Evolutionary conservation across 169 alveolate genomes (phyloP), one percentile per base, ranked within the genome.

Genomic region (Plasmodium sp.): DNA sequence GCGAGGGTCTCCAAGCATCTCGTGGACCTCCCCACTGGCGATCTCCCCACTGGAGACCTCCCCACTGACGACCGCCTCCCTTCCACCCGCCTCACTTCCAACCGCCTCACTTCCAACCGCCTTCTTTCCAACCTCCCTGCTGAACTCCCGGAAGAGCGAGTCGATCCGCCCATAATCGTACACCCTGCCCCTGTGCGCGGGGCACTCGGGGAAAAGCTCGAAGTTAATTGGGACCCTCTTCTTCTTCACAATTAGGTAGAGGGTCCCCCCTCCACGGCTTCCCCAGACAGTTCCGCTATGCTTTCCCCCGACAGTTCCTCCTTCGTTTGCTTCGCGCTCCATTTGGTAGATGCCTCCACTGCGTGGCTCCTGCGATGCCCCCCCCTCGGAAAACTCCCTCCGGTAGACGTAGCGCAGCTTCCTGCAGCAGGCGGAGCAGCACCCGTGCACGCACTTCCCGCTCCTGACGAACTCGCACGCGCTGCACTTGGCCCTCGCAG

Each of bases 341-440:
- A n/a, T 34, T 34, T 75, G 48, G 58, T 75, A 36, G 5, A 75
- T 18, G 56, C n/a, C 31, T 10, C 34, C 22, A 34, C 48, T 75
- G 10, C 14, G 10, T 36, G 39, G 31, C 82, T 73, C 31, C 82
- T 75, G 48, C 7, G 56, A 45, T 33, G 39, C 2, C n/a, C 3
- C 45, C 14, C 45, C 71, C 39, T 75, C 6, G 54, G 27, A 5
- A 9, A 14, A 43, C 7, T 80, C 84, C 4, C 73, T 79, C 9
- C 45, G 31, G 82, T 33, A 80, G 51, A 90, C 74, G 51, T 80
- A 90, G 1, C 94, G 14, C 7, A 90, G 18, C 39, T 90, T 90
- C 27, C 83, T 79, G 73, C 94, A 90, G 22, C 94, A 90, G 18
- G 18, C 1, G 12, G 94, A 54, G 73, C 94, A 90, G 22, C 91